Conservation (phyloP, 768 basidiomycete genomes). For the Gymnopilus dilepis region DNA sequence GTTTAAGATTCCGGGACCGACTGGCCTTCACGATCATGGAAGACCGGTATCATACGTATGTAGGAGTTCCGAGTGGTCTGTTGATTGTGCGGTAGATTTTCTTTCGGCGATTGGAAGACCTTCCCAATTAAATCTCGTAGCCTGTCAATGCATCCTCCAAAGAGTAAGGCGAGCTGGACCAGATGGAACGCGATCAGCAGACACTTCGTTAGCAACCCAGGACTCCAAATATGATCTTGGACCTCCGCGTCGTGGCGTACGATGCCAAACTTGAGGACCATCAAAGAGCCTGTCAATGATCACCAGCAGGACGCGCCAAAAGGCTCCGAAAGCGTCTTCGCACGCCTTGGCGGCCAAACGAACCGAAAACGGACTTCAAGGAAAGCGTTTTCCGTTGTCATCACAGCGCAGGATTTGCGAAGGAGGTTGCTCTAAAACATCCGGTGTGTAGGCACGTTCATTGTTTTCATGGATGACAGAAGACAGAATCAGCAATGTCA, state of each 20-base stretch:
- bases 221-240: not conserved
- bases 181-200: not conserved
- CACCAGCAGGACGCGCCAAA: not conserved
- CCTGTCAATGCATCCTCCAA: no score
- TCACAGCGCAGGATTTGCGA: no score
- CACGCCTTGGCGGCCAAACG: not conserved
- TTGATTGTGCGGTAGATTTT: no score
- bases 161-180: not conserved
- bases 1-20: no score
- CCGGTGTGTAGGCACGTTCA: not conserved
- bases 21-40: no score
- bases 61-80: no score
- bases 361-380: no score
- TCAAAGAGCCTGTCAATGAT: conserved; percentile 2
- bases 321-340: not conserved
- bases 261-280: not conserved
- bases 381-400: not conserved
- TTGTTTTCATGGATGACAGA: not conserved
- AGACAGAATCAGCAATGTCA: conserved; percentile 1
- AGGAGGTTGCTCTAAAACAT: not conserved
- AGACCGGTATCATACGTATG: no score
- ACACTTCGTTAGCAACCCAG: not conserved
- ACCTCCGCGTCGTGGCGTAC: not conserved
- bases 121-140: no score
- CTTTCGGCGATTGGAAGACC: no score